Evolutionary conservation across 2,329 filamentous ascomycete species (phyloP).

Genomic region (Cephalotrichum gorgonifer): DNA sequence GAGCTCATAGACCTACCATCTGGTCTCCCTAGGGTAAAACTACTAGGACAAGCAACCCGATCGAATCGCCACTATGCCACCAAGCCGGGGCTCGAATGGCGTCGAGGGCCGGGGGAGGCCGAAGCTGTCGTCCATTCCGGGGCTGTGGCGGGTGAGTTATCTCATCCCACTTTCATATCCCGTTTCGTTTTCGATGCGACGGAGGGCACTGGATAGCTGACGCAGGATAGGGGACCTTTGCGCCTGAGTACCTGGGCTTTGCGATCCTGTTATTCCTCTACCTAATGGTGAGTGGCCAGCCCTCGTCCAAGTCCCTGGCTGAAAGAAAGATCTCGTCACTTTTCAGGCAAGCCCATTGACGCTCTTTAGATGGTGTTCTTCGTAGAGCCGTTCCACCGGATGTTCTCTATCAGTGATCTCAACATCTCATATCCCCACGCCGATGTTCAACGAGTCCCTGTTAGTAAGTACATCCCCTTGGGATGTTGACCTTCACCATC

Average conservation of each 20-base stretch:
- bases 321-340: neutral
- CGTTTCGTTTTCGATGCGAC: too few relatives aligned
- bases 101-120: neutral
- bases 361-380: conserved; percentile 18
- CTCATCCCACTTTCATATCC: neutral
- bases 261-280: conserved; percentile 58
- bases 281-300: conserved; percentile 43
- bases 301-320: too few relatives aligned
- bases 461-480: conserved; percentile 45
- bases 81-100: neutral
- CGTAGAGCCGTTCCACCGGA: conserved; percentile 80
- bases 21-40: too few relatives aligned
- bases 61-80: neutral
- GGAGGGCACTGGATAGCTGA: neutral
- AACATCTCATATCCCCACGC: conserved; percentile 82
- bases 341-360: neutral
- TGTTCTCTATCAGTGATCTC: conserved; percentile 83
- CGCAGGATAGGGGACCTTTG: conserved; percentile 59
- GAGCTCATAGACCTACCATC: neutral
- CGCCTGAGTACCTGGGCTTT: conserved; percentile 79
- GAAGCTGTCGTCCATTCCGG: conserved; percentile 2
- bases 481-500: too few relatives aligned
- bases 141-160: conserved; percentile 2
- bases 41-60: too few relatives aligned
- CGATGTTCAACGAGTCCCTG: conserved; percentile 69